Evolutionary conservation across 2,329 filamentous ascomycete species (phyloP).

Genomic region (Huntiella savannae): DNA sequence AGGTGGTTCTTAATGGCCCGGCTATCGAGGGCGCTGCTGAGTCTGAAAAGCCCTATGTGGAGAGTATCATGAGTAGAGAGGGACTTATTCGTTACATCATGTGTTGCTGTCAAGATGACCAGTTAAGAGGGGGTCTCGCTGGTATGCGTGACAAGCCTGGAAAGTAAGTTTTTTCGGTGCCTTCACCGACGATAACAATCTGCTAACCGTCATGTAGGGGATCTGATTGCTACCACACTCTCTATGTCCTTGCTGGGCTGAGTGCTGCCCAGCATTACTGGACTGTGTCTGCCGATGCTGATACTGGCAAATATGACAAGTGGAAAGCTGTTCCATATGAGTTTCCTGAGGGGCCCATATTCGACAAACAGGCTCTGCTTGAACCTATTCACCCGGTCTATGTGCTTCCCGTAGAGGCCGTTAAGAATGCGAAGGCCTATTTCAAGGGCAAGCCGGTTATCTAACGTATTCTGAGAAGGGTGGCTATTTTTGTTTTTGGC

Average conservation of each 20-base stretch:
- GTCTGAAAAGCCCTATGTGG: slow-evolving; percentile 16
- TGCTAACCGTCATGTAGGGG: slow-evolving; percentile 25
- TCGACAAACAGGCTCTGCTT: slow-evolving; percentile 53
- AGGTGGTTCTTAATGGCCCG: slow-evolving; percentile 50
- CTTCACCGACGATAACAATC: neutral
- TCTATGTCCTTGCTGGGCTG: slow-evolving; percentile 74
- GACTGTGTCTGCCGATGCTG: slow-evolving; percentile 21
- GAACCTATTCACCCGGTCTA: slow-evolving; percentile 64
- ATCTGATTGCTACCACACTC: slow-evolving; percentile 81
- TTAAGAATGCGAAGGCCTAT: slow-evolving; percentile 44
- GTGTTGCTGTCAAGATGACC: slow-evolving; percentile 62
- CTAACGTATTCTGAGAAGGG: slow-evolving; percentile 19
- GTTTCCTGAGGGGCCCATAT: slow-evolving; percentile 26
- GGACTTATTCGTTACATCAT: slow-evolving; percentile 80
- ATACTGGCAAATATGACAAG: slow-evolving; percentile 5
- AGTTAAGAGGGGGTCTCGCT: slow-evolving; percentile 32
- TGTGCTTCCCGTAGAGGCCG: slow-evolving; percentile 55
- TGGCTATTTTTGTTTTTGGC: neutral
- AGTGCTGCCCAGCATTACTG: slow-evolving; percentile 61
- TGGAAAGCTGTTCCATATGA: slow-evolving; percentile 6
- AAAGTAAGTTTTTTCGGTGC: slow-evolving; percentile 38
- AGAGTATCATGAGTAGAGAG: slow-evolving; percentile 57
- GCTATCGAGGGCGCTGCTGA: neutral
- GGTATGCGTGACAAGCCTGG: slow-evolving; percentile 87
- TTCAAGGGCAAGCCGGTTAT: slow-evolving; percentile 33